phyloP scores from a whole-genome alignment of 202 grass and related monocot species.

The Elaeis oleifera region DNA sequence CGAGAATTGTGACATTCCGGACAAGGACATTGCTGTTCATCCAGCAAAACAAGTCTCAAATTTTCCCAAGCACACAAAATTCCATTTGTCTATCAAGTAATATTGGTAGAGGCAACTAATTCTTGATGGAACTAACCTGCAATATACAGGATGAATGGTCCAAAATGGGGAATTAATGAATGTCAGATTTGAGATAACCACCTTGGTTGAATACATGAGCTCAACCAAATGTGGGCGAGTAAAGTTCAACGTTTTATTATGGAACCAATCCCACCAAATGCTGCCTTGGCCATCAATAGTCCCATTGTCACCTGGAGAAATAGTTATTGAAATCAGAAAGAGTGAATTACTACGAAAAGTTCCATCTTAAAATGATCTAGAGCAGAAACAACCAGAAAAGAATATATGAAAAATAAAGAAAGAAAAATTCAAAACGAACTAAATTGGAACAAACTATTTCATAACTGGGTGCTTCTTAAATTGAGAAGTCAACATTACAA shows the following conservation, averaged over 20 bases:
- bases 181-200: not conserved
- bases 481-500: too few species aligned
- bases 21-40: slow-evolving; percentile 86
- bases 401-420: too few species aligned
- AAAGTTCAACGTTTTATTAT: not conserved
- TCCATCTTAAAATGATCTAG: slow-evolving; percentile 14
- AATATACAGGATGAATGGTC: not conserved
- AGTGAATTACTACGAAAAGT: not conserved
- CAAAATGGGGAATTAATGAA: slow-evolving; percentile 4
- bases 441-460: too few species aligned
- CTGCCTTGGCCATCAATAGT: slow-evolving; percentile 6
- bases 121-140: slow-evolving; percentile 23
- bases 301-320: slow-evolving; percentile 2
- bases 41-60: slow-evolving; percentile 38
- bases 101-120: slow-evolving; percentile 25
- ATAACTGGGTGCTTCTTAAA: too few species aligned
- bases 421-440: too few species aligned
- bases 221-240: slow-evolving; percentile 1
- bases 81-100: slow-evolving; percentile 31
- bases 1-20: slow-evolving; percentile 73
- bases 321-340: not conserved
- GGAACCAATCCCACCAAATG: slow-evolving; percentile 5
- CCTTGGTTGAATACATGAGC: not conserved
- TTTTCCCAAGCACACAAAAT: slow-evolving; percentile 19
- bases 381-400: too few species aligned